Evolutionary conservation across 2,329 filamentous ascomycete species (phyloP), one percentile per base, ranked within the genome.

Genomic region (Huntiella moniliformis): DNA sequence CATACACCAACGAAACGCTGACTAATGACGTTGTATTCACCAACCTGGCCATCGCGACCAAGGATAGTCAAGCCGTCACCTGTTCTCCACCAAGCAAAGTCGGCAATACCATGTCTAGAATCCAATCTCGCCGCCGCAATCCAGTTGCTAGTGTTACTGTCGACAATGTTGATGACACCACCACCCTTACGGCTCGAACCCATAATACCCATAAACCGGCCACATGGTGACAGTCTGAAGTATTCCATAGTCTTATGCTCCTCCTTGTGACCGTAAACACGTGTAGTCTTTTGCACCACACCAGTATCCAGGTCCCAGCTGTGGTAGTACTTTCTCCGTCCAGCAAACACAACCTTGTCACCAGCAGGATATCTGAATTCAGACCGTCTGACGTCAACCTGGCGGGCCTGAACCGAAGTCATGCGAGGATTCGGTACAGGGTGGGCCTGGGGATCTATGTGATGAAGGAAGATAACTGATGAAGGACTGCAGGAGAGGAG

Each of bases 41-140:
- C 86, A 5, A 96, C 73, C 57, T 93, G 83, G 17, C 91, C 91
- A 53, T 82, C 85, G 60, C 81, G 87, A 50, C 84, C 86, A 1
- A 82, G 74, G 37, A 94, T 81, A 1, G 77, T 80, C 55, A 98
- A 67, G 4, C 87, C 88, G 36, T 79, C 73, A 32, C 87, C 82
- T 51, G 84, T 77, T 45, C 75, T 71, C 87, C 87, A 95, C 91
- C 91, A 98, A 1, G 75, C 77, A 56, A 95, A 92, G 60, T 95
- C 88, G 1, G 84, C 81, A 41, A 96, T 78, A 34, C 87, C 87
- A 43, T 85, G 79, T 42, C 74, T 71, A 52, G 82, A 80, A 56
- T 95, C 84, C 39, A 95, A 68, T 35, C 87, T 73, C 11, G 82
- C 84, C 52, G 88, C 78, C 0, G 81, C 74, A 40, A 86, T 67